phyloP scores from a whole-genome alignment of 345 rosid species.

The Hibiscus syriacus region DNA sequence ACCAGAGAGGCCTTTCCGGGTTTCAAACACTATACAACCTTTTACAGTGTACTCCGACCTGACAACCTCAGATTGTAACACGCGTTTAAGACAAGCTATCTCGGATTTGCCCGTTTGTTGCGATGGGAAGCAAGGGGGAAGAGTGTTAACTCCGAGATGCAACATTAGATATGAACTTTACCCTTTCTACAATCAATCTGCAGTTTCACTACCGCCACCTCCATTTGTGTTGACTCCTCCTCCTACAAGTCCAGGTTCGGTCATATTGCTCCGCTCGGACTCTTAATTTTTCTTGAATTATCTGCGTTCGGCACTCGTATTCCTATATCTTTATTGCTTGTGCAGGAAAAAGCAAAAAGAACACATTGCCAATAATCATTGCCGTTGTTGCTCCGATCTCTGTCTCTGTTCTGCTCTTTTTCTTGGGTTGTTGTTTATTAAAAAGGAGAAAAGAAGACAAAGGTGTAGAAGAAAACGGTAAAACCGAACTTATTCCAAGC shows the following conservation, averaged over 20 bases:
- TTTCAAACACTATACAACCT: background rate
- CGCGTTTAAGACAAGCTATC: background rate
- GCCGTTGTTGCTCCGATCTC: slow-evolving; percentile 12
- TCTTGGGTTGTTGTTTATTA: slow-evolving; percentile 4
- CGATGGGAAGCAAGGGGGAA: background rate
- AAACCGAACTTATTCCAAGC: background rate
- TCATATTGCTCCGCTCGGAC: too few species aligned
- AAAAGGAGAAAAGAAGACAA: slow-evolving; percentile 7
- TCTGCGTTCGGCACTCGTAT: too few species aligned
- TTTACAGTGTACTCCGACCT: slow-evolving; percentile 5
- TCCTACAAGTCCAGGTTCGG: background rate
- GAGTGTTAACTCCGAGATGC: slow-evolving; percentile 14
- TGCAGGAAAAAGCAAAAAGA: slow-evolving; percentile 5
- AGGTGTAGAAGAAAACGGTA: slow-evolving; percentile 4
- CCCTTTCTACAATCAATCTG: slow-evolving; percentile 5
- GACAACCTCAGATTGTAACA: background rate
- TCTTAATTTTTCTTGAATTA: too few species aligned
- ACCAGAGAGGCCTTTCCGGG: background rate
- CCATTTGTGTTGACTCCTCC: background rate
- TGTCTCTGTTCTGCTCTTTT: background rate
- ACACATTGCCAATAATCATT: background rate
- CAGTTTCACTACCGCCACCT: slow-evolving; percentile 5
- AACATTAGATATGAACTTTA: slow-evolving; percentile 2
- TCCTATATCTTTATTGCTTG: background rate
- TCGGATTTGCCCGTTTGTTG: background rate